These are phyloP conservation scores for Gillenia trifoliata DNA, from an alignment of 306 rosid genomes.

Conservation along the genomic window DNA sequence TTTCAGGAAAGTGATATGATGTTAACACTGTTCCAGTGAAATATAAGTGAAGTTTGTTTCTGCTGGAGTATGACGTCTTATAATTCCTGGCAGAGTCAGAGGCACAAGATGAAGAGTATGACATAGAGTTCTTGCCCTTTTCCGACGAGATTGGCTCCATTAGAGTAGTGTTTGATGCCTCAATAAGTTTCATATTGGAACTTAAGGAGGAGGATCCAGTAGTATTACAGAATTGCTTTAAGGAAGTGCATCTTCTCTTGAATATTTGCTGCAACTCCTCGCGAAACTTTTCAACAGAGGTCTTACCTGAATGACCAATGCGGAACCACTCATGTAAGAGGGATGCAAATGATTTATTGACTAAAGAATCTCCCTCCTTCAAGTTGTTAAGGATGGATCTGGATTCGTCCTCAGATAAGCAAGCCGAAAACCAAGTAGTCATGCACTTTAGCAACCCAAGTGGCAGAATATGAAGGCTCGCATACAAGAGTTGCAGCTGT, in stretches of 20 bases:
- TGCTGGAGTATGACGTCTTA: constrained; percentile 59
- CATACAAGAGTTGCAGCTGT: constrained; percentile 62
- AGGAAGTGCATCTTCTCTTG: constrained; percentile 48
- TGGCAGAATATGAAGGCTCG: constrained; percentile 81
- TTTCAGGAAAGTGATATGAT: constrained; percentile 36
- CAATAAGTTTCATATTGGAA: constrained; percentile 27
- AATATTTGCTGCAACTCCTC: constrained; percentile 61
- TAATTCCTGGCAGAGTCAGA: constrained; percentile 31
- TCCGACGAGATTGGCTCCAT: constrained; percentile 12
- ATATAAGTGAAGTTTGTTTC: constrained; percentile 58
- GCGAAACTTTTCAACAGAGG: constrained; percentile 57
- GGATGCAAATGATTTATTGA: constrained; percentile 50
- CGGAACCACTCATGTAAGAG: constrained; percentile 79
- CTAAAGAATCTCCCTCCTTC: constrained; percentile 37
- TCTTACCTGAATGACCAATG: constrained; percentile 74
- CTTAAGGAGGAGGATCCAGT: constrained; percentile 40
- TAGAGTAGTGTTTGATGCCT: constrained; percentile 16
- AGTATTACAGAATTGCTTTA: constrained; percentile 43
- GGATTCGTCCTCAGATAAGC: constrained; percentile 66
- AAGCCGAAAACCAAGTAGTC: constrained; percentile 79
- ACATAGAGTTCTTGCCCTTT: constrained; percentile 31
- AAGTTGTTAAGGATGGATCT: constrained; percentile 46
- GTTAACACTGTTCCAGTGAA: constrained; percentile 51
- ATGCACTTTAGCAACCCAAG: constrained; percentile 78
- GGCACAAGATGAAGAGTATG: constrained; percentile 31